A percentile compares a stretch with the other conserved stretches of the same genome.
phyloP scores from a whole-genome alignment of 2,329 filamentous ascomycete genomes.

The Xylariomycetidae sp. region DNA sequence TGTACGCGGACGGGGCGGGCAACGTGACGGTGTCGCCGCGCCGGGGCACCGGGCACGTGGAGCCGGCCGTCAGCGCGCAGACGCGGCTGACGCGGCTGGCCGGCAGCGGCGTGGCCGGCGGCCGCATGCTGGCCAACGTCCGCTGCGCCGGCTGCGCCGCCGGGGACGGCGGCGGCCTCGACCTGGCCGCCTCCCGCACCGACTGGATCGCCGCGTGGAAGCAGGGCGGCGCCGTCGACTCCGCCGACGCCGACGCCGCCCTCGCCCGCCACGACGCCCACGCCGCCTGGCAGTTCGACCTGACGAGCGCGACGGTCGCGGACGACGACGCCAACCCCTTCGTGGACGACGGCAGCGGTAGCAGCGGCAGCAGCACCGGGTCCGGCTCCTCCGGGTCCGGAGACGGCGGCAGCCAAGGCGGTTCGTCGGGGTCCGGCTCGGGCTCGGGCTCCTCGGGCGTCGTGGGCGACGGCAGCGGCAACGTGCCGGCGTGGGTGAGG shows the following conservation, averaged over 20 bases:
- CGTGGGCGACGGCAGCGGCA: background rate
- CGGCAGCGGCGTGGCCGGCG: slow-evolving; percentile 49
- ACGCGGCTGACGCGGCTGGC: slow-evolving; percentile 46
- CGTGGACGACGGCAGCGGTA: slow-evolving; percentile 14
- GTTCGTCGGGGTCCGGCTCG: too few relatives aligned
- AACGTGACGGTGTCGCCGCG: slow-evolving; percentile 59
- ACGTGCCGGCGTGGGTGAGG: background rate
- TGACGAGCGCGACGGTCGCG: slow-evolving; percentile 39
- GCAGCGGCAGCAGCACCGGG: slow-evolving; percentile 9
- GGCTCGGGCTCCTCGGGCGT: slow-evolving; percentile 5
- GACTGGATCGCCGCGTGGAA: slow-evolving; percentile 52
- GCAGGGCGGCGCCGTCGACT: slow-evolving; percentile 38
- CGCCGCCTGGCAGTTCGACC: slow-evolving; percentile 39
- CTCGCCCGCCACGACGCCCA: slow-evolving; percentile 43
- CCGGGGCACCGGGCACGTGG: slow-evolving; percentile 37
- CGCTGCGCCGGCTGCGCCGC: slow-evolving; percentile 46
- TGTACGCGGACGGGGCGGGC: slow-evolving; percentile 51
- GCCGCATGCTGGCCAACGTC: slow-evolving; percentile 55
- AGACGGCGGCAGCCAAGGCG: too few relatives aligned
- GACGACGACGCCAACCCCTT: slow-evolving; percentile 49
- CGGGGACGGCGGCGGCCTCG: slow-evolving; percentile 38
- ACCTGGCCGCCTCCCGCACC: slow-evolving; percentile 32
- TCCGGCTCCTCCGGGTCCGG: slow-evolving; percentile 5
- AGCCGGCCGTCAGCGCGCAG: slow-evolving; percentile 39
- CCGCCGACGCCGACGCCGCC: slow-evolving; percentile 30